Evolutionary conservation across 73 alveolate species (phyloP).

Genomic region (Blepharisma stoltei): DNA sequence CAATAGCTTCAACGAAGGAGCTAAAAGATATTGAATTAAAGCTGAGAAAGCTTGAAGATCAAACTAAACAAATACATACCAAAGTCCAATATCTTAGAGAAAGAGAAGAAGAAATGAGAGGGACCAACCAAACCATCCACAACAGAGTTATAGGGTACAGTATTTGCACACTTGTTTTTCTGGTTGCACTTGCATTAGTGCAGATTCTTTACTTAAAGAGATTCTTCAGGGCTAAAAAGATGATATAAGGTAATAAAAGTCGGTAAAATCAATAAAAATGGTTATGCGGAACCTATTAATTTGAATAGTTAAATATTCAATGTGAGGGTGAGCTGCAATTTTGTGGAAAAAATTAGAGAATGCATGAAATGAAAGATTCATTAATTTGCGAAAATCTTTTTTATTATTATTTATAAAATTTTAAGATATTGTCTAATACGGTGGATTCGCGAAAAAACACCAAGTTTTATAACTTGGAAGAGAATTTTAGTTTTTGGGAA

Average conservation of each 20-base stretch:
- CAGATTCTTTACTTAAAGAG: conserved; percentile 24
- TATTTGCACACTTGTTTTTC: conserved; percentile 25
- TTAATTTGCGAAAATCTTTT: too few species aligned
- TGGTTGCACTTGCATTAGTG: background rate
- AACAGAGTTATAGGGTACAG: conserved; percentile 29
- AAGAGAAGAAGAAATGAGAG: conserved; percentile 34
- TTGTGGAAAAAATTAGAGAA: too few species aligned
- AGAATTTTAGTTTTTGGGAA: too few species aligned
- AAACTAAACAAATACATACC: conserved; percentile 10
- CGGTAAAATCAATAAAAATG: too few species aligned
- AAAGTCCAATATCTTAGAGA: conserved; percentile 20
- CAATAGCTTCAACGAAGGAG: background rate
- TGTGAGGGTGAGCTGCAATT: too few species aligned
- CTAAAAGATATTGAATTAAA: conserved; percentile 12
- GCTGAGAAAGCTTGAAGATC: conserved; percentile 24
- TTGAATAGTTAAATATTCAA: too few species aligned
- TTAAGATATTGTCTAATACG: too few species aligned
- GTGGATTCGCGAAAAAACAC: too few species aligned
- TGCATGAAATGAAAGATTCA: too few species aligned
- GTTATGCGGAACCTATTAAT: too few species aligned
- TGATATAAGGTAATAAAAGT: background rate
- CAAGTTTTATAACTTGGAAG: too few species aligned
- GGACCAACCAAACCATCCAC: conserved; percentile 25
- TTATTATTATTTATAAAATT: too few species aligned
- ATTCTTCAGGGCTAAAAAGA: conserved; percentile 25